A percentile compares a stretch with the other conserved stretches of the same genome.
phyloP scores from a whole-genome alignment of 2,329 filamentous ascomycete species.

The Saccharata proteae region DNA sequence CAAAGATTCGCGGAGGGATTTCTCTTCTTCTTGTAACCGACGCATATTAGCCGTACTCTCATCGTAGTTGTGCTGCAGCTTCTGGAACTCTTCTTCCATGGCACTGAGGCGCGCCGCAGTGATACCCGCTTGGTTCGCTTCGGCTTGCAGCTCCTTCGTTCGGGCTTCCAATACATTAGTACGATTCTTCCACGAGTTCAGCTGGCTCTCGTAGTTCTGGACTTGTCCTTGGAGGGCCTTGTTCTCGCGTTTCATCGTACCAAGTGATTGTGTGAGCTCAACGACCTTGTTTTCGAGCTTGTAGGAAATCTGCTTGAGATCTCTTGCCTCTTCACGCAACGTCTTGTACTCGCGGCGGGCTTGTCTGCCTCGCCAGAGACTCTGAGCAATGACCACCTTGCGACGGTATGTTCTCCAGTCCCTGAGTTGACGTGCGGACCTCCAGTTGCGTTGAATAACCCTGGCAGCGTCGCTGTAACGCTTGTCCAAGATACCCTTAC shows the following conservation, averaged over 20 bases:
- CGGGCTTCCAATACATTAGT: slow-evolving; percentile 82
- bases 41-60: slow-evolving; percentile 87
- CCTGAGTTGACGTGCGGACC: slow-evolving; percentile 64
- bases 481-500: slow-evolving; percentile 87
- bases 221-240: slow-evolving; percentile 78
- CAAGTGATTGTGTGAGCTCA: slow-evolving; percentile 86
- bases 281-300: slow-evolving; percentile 99
- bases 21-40: slow-evolving; percentile 88
- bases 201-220: slow-evolving; percentile 89
- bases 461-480: slow-evolving; percentile 83
- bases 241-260: slow-evolving; percentile 89
- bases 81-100: slow-evolving; percentile 93
- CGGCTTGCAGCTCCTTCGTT: slow-evolving; percentile 86
- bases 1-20: slow-evolving; percentile 69
- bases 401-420: slow-evolving; percentile 80
- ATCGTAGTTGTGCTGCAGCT: slow-evolving; percentile 76
- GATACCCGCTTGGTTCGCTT: slow-evolving; percentile 96
- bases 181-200: slow-evolving; percentile 90
- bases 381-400: slow-evolving; percentile 84
- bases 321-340: slow-evolving; percentile 86
- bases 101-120: slow-evolving; percentile 78
- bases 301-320: slow-evolving; percentile 98
- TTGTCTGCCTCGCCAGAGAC: slow-evolving; percentile 74
- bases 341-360: slow-evolving; percentile 81
- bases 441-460: slow-evolving; percentile 84